Conservation (phyloP, 2,329 filamentous ascomycete genomes). For the Aspergillus uvarum region DNA sequence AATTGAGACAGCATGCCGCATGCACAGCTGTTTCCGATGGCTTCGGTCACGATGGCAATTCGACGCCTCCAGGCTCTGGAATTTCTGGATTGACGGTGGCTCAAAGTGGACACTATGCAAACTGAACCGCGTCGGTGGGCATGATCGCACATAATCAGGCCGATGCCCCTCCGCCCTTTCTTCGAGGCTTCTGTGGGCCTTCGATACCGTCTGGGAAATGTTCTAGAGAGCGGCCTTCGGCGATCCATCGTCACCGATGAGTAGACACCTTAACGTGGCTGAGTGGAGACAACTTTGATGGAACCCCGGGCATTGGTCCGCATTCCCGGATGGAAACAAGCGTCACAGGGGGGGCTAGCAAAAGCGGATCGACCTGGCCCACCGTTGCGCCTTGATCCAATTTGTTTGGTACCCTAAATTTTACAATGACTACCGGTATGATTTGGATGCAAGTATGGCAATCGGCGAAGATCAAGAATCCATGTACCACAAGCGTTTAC, state of each 20-base stretch:
- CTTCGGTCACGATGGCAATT: conserved; percentile 17
- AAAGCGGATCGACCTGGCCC: conserved; percentile 16
- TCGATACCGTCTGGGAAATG: conserved; percentile 18
- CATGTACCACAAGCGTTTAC: not conserved
- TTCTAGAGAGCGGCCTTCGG: conserved; percentile 12
- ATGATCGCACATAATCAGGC: conserved; percentile 17
- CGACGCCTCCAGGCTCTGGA: conserved; percentile 14
- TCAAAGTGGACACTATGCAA: conserved; percentile 2
- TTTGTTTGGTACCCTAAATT: conserved; percentile 9
- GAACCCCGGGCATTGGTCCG: conserved; percentile 22
- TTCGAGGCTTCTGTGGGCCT: conserved; percentile 22
- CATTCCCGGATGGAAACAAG: conserved; percentile 23
- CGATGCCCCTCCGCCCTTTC: conserved; percentile 10
- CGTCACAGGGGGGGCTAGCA: conserved; percentile 20
- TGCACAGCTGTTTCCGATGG: conserved; percentile 11
- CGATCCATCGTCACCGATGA: conserved; percentile 13
- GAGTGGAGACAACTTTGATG: conserved; percentile 23
- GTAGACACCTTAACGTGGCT: conserved; percentile 18
- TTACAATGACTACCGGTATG: not conserved
- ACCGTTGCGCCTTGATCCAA: conserved; percentile 11
- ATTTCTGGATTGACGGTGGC: not conserved
- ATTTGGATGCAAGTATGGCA: not conserved
- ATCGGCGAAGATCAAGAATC: not conserved
- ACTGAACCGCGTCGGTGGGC: not conserved
- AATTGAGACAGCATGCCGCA: conserved; percentile 19